Conservation (phyloP, 164 flowering plant genomes). For the Nymphaea colorata region DNA sequence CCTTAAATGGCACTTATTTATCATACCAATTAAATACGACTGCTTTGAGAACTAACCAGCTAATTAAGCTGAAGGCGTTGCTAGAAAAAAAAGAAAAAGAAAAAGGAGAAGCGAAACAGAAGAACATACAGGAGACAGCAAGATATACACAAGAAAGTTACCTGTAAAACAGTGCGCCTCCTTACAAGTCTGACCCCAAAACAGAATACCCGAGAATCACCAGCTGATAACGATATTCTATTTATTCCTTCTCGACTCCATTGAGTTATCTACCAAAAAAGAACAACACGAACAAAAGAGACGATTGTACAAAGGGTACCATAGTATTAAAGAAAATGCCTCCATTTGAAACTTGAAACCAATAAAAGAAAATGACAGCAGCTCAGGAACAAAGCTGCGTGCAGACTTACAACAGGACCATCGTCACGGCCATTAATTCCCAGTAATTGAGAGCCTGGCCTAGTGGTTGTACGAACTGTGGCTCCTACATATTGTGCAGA, state of each 20-base stretch:
- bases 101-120: too few species aligned
- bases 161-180: constrained; percentile 75
- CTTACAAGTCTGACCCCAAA: constrained; percentile 82
- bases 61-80: too few species aligned
- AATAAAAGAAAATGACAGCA: too few species aligned
- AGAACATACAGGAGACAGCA: too few species aligned
- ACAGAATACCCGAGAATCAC: constrained; percentile 89
- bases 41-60: too few species aligned
- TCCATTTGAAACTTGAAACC: too few species aligned
- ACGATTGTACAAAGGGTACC: not conserved
- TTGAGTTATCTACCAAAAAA: constrained; percentile 55
- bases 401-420: constrained; percentile 73
- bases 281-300: not conserved
- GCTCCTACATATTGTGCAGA: constrained; percentile 31
- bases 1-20: too few species aligned
- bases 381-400: not conserved
- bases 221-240: constrained; percentile 57
- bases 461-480: constrained; percentile 68
- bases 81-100: too few species aligned
- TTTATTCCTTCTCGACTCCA: constrained; percentile 70
- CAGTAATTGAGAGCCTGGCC: constrained; percentile 85
- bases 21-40: too few species aligned
- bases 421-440: constrained; percentile 99
- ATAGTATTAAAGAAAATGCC: too few species aligned
- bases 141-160: constrained; percentile 5